phyloP scores from a whole-genome alignment of 2,329 filamentous ascomycete genomes.

The Knufia petricola region DNA sequence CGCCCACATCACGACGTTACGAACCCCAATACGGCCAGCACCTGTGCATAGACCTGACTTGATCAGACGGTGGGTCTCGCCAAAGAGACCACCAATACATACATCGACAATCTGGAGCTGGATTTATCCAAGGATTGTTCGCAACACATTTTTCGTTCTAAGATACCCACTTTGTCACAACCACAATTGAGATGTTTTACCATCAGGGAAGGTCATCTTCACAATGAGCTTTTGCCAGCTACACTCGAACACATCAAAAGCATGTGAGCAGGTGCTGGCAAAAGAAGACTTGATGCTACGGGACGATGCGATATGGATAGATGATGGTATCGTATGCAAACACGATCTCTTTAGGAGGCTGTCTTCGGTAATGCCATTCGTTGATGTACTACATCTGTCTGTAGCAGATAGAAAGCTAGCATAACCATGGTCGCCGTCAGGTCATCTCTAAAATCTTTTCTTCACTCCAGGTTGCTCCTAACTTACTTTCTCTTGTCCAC shows the following conservation, averaged over 20 bases:
- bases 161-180: slow-evolving; percentile 8
- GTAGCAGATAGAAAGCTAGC: slow-evolving; percentile 4
- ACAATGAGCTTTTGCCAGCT: not conserved
- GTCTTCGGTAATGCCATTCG: not conserved
- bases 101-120: slow-evolving; percentile 5
- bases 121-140: slow-evolving; percentile 2
- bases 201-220: not conserved
- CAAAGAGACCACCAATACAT: not conserved
- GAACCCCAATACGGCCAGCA: not conserved
- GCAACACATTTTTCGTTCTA: slow-evolving; percentile 5
- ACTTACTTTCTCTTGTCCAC: too few relatives aligned
- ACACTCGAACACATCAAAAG: slow-evolving; percentile 1
- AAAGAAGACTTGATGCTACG: not conserved
- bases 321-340: not conserved
- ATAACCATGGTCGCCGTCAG: not conserved
- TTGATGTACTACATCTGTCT: not conserved
- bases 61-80: not conserved
- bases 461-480: too few relatives aligned
- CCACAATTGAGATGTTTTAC: not conserved
- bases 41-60: slow-evolving; percentile 5
- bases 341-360: not conserved
- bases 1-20: slow-evolving; percentile 7
- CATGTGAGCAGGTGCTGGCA: not conserved
- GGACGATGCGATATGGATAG: not conserved
- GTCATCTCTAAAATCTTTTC: not conserved